Percentiles rank a stretch among this genome's conserved stretches.
These are phyloP conservation scores for Aspergillus taichungensis DNA, from an alignment of 495 filamentous ascomycete genomes.

Conservation along the genomic window DNA sequence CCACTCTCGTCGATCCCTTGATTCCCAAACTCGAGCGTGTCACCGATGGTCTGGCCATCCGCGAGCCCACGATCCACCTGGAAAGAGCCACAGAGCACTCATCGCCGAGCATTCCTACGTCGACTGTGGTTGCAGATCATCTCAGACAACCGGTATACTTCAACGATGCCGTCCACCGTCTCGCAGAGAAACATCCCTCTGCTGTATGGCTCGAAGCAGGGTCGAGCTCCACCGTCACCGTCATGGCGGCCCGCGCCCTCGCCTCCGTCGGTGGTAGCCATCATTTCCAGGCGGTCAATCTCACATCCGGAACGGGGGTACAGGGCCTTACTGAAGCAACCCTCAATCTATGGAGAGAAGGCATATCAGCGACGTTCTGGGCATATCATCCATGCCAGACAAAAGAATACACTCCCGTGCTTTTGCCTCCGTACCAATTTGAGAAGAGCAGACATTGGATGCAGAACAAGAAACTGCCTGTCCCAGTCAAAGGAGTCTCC, in stretches of 20 bases:
- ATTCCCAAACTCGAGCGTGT: slow-evolving; percentile 17
- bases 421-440: slow-evolving; percentile 49
- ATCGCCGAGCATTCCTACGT: slow-evolving; percentile 23
- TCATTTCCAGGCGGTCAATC: slow-evolving; percentile 35
- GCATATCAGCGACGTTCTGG: slow-evolving; percentile 39
- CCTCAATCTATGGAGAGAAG: slow-evolving; percentile 37
- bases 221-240: slow-evolving; percentile 37
- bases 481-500: too few relatives aligned
- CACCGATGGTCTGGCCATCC: slow-evolving; percentile 18
- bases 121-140: slow-evolving; percentile 35
- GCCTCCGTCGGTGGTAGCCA: not conserved
- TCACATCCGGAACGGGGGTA: slow-evolving; percentile 24
- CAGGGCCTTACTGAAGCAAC: slow-evolving; percentile 33
- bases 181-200: slow-evolving; percentile 22
- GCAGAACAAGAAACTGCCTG: slow-evolving; percentile 16
- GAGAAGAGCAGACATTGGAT: slow-evolving; percentile 38
- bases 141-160: slow-evolving; percentile 46
- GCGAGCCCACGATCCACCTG: slow-evolving; percentile 21
- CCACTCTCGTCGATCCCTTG: slow-evolving; percentile 32
- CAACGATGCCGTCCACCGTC: slow-evolving; percentile 34
- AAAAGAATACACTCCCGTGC: slow-evolving; percentile 21
- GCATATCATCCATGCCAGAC: slow-evolving; percentile 31
- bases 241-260: slow-evolving; percentile 32
- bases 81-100: slow-evolving; percentile 23
- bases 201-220: slow-evolving; percentile 45